Evolutionary conservation across 2,329 filamentous ascomycete species (phyloP).

Genomic region (Helotiales sp.): DNA sequence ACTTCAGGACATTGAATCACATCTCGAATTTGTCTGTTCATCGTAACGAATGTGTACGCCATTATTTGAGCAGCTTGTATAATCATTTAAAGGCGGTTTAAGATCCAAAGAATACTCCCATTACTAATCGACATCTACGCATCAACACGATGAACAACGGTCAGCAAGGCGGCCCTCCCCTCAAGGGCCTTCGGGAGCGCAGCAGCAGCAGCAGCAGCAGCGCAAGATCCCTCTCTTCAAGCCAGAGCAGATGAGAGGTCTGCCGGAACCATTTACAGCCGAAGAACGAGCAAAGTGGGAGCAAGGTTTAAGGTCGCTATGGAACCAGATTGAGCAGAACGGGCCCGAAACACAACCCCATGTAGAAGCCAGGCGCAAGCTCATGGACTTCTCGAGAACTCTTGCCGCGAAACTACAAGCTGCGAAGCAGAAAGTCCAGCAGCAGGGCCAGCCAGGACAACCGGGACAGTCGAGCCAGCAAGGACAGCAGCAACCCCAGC

Average conservation of each 20-base stretch:
- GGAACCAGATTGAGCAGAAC: conserved; percentile 55
- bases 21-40: neutral
- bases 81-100: neutral
- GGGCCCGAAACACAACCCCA: conserved; percentile 55
- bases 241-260: conserved; percentile 42
- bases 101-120: neutral
- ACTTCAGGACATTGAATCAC: neutral
- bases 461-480: conserved; percentile 24
- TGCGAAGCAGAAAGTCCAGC: conserved; percentile 29
- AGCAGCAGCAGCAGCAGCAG: conserved; percentile 31
- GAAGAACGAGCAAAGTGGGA: conserved; percentile 66
- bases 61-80: neutral
- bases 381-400: conserved; percentile 64
- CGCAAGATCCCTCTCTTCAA: conserved; percentile 35
- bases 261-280: conserved; percentile 49
- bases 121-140: neutral
- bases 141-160: conserved; percentile 38
- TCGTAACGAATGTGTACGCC: neutral
- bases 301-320: conserved; percentile 58
- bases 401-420: conserved; percentile 57
- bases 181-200: conserved; percentile 30
- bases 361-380: conserved; percentile 59
- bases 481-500: conserved; percentile 25
- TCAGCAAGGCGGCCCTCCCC: conserved; percentile 33
- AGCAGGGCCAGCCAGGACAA: conserved; percentile 24